A percentile compares a stretch with the other conserved stretches of the same genome.
Evolutionary conservation across 805 yeast species (phyloP).

Genomic region (Kuraishia ogatae): DNA sequence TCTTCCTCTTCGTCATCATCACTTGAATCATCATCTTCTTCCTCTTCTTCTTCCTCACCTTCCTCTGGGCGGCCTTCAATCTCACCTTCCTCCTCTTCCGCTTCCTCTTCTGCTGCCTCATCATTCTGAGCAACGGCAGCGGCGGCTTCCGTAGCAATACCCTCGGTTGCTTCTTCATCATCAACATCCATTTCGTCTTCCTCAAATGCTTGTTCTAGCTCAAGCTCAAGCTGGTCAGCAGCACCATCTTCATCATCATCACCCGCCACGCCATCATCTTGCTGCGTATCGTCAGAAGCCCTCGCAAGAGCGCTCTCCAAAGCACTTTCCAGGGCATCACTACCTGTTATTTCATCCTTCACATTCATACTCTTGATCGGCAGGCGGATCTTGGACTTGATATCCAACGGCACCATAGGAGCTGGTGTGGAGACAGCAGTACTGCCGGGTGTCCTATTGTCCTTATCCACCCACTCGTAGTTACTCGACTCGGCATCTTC

Average conservation of each 20-base stretch:
- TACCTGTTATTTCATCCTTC: not conserved
- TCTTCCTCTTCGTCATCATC: conserved; percentile 12
- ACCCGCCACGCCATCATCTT: not conserved
- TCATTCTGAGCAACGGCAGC: conserved; percentile 16
- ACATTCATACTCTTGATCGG: not conserved
- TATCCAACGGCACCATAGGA: not conserved
- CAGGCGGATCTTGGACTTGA: not conserved
- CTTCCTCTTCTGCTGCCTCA: conserved; percentile 19
- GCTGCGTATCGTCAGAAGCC: not conserved
- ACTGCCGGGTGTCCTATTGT: conserved; percentile 25
- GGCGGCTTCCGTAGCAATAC: conserved; percentile 8
- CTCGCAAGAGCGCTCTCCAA: not conserved
- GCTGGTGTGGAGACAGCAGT: conserved; percentile 21
- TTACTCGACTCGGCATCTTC: conserved; percentile 75
- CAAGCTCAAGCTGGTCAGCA: conserved; percentile 41
- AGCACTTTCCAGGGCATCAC: not conserved
- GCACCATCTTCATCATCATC: not conserved
- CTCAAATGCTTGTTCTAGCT: conserved; percentile 47
- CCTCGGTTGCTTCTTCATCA: conserved; percentile 21
- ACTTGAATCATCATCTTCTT: conserved; percentile 9
- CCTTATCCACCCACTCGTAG: conserved; percentile 65
- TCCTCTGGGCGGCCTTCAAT: conserved; percentile 10
- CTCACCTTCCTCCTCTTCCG: conserved; percentile 23
- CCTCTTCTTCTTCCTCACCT: conserved; percentile 22
- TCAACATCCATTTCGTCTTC: conserved; percentile 17